phyloP scores from a whole-genome alignment of 805 yeast genomes.

The Blastobotrys mokoenaii region DNA sequence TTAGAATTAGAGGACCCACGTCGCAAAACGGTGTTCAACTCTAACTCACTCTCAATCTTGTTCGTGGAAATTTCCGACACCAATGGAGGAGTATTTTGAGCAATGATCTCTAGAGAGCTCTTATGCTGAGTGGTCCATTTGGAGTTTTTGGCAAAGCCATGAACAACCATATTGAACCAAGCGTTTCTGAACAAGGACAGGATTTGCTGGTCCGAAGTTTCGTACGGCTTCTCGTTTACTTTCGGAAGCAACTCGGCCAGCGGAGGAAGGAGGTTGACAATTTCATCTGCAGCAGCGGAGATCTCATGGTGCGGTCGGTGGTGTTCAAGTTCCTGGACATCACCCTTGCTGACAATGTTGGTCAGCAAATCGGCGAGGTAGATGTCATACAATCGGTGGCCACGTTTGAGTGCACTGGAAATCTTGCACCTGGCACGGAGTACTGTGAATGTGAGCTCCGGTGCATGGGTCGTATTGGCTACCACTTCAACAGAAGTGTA shows the following conservation, averaged over 20 bases:
- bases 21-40: slow-evolving; percentile 81
- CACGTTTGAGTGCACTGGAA: slow-evolving; percentile 14
- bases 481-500: slow-evolving; percentile 42
- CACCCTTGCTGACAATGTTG: slow-evolving; percentile 68
- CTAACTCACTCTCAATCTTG: slow-evolving; percentile 85
- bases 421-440: slow-evolving; percentile 15
- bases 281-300: slow-evolving; percentile 48
- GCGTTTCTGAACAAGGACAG: slow-evolving; percentile 67
- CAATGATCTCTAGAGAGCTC: slow-evolving; percentile 55
- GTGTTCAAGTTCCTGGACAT: slow-evolving; percentile 62
- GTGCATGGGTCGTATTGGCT: slow-evolving; percentile 38
- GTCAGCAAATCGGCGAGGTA: slow-evolving; percentile 61
- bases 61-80: slow-evolving; percentile 75
- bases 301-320: slow-evolving; percentile 52
- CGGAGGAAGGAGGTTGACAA: slow-evolving; percentile 60
- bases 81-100: slow-evolving; percentile 79
- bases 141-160: slow-evolving; percentile 60
- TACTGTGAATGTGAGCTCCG: slow-evolving; percentile 16
- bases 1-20: slow-evolving; percentile 82
- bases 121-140: slow-evolving; percentile 41
- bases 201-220: slow-evolving; percentile 39
- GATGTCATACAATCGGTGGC: slow-evolving; percentile 40
- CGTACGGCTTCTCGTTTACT: slow-evolving; percentile 37
- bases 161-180: slow-evolving; percentile 91
- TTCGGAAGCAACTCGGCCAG: slow-evolving; percentile 68